Percentiles rank a stretch among this genome's conserved stretches.
These are phyloP conservation scores for Penicillium fuscoglaucum DNA, from an alignment of 2,329 filamentous ascomycete genomes.

Conservation along the genomic window DNA sequence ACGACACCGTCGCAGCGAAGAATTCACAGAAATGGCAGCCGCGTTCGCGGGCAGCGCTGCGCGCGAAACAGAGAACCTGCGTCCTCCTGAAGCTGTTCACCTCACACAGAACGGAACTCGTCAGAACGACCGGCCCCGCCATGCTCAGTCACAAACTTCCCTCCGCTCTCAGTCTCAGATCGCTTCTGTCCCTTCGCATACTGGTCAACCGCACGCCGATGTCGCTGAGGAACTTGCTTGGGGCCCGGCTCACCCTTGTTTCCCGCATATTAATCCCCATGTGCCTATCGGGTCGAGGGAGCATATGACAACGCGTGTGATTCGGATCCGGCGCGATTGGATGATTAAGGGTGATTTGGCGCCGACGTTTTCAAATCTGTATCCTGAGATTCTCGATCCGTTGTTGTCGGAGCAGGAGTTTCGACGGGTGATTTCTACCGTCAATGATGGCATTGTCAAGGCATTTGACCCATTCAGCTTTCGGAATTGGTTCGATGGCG, in stretches of 20 bases:
- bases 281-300: conserved; percentile 75
- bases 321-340: conserved; percentile 90
- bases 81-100: conserved; percentile 34
- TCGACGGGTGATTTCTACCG: conserved; percentile 72
- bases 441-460: conserved; percentile 75
- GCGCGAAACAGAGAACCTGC: conserved; percentile 30
- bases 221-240: conserved; percentile 74
- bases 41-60: conserved; percentile 28
- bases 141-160: conserved; percentile 44
- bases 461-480: conserved; percentile 76
- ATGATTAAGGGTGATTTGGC: conserved; percentile 84
- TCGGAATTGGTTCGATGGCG: conserved; percentile 75
- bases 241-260: conserved; percentile 93
- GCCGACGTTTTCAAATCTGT: conserved; percentile 90
- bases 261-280: conserved; percentile 88
- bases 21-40: conserved; percentile 30
- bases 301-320: conserved; percentile 78
- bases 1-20: conserved; percentile 40
- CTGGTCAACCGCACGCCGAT: conserved; percentile 44
- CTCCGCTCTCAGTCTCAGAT: conserved; percentile 44
- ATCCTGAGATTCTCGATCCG: conserved; percentile 92
- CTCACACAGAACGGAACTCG: conserved; percentile 27
- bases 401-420: conserved; percentile 85
- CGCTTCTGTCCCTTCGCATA: conserved; percentile 42
- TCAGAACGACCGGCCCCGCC: conserved; percentile 35